phyloP scores from a whole-genome alignment of 2,329 filamentous ascomycete genomes.

The Acrocalymma vagum region DNA sequence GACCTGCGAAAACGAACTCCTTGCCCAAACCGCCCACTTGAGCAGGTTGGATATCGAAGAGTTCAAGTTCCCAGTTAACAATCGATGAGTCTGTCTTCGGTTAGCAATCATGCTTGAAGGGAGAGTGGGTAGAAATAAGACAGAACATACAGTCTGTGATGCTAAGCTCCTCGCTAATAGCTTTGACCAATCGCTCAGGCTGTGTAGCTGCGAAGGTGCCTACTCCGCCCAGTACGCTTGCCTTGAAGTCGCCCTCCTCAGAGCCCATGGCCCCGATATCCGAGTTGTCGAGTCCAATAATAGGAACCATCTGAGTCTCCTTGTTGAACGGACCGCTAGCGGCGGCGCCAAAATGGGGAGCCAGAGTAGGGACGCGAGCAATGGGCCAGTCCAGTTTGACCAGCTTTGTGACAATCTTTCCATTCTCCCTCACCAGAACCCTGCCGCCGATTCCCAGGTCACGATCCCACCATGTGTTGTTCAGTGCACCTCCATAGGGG shows the following conservation, averaged over 20 bases:
- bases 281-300: slow-evolving; percentile 86
- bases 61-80: slow-evolving; percentile 95
- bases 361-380: slow-evolving; percentile 88
- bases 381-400: slow-evolving; percentile 94
- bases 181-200: slow-evolving; percentile 82
- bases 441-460: slow-evolving; percentile 91
- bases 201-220: slow-evolving; percentile 84
- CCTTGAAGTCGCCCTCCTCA: slow-evolving; percentile 49
- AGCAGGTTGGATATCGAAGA: slow-evolving; percentile 90
- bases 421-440: slow-evolving; percentile 81
- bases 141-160: slow-evolving; percentile 65
- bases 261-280: slow-evolving; percentile 52
- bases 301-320: slow-evolving; percentile 93
- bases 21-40: slow-evolving; percentile 84
- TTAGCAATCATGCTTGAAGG: slow-evolving; percentile 13
- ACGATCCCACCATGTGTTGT: slow-evolving; percentile 95
- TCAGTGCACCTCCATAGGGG: slow-evolving; percentile 88
- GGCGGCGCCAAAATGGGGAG: slow-evolving; percentile 88
- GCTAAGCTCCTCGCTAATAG: slow-evolving; percentile 81
- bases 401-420: slow-evolving; percentile 81
- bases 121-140: no score
- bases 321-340: slow-evolving; percentile 74
- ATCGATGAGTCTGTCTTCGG: slow-evolving; percentile 68
- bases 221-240: slow-evolving; percentile 62
- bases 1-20: slow-evolving; percentile 93